Evolutionary conservation across 805 yeast species (phyloP).

Genomic region (Saccharomyces mikatae): DNA sequence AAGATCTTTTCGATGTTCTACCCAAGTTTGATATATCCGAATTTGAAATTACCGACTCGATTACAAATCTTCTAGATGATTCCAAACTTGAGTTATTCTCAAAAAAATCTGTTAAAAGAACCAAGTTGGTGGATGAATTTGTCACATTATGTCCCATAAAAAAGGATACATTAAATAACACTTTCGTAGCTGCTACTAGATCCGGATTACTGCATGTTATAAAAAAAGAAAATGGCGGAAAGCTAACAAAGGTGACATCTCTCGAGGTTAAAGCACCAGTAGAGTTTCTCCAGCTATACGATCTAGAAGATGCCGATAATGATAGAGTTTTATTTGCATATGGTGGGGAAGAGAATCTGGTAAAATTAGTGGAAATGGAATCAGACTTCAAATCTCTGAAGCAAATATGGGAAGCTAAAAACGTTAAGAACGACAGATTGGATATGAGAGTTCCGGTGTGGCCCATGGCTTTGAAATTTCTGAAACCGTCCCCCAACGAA

Average conservation of each 20-base stretch:
- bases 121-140: conserved; percentile 32
- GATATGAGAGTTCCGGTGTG: conserved; percentile 80
- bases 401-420: conserved; percentile 61
- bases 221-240: conserved; percentile 10
- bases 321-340: conserved; percentile 45
- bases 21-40: conserved; percentile 15
- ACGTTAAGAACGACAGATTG: conserved; percentile 71
- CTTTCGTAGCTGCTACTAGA: conserved; percentile 30
- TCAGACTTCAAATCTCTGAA: conserved; percentile 23
- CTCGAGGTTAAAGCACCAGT: conserved; percentile 38
- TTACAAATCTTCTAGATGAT: conserved; percentile 18
- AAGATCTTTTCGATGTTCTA: neutral
- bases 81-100: conserved; percentile 16
- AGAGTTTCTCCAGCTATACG: conserved; percentile 38
- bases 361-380: conserved; percentile 22
- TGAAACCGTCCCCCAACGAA: conserved; percentile 31
- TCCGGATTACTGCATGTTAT: conserved; percentile 32
- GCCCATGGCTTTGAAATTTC: conserved; percentile 47
- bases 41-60: conserved; percentile 15
- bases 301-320: conserved; percentile 34
- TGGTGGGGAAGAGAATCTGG: conserved; percentile 76
- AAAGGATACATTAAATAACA: conserved; percentile 9
- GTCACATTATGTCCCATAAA: conserved; percentile 28
- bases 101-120: conserved; percentile 23
- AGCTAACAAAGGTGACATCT: conserved; percentile 10